Evolutionary conservation across 495 filamentous ascomycete species (phyloP).

Genomic region (Extremus antarcticus): DNA sequence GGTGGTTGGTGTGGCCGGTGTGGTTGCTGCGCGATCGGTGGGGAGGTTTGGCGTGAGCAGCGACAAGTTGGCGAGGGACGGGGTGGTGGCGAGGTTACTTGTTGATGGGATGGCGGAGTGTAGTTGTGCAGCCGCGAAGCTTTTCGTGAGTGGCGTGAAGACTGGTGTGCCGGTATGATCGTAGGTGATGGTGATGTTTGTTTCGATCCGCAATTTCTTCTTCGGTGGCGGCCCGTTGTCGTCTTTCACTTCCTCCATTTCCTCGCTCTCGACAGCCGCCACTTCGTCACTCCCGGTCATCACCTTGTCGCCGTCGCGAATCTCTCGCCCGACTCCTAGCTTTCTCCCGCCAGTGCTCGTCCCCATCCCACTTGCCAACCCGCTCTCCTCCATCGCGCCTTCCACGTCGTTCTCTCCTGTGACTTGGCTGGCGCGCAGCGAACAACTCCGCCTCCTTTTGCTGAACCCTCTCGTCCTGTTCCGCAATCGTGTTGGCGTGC

Average conservation of each 20-base stretch:
- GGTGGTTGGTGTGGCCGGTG: neutral
- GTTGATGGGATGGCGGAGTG: neutral
- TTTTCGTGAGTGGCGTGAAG: neutral
- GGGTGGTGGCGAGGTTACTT: too few species aligned
- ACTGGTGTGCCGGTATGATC: slow-evolving; percentile 10
- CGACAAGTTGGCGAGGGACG: neutral
- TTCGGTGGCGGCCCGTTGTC: neutral
- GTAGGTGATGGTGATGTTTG: slow-evolving; percentile 13
- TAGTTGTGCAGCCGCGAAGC: neutral
- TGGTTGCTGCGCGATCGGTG: neutral
- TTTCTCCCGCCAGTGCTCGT: neutral
- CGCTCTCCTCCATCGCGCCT: neutral
- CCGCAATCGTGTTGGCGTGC: too few species aligned
- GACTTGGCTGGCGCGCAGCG: neutral
- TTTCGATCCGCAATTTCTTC: slow-evolving; percentile 10
- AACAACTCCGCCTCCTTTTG: neutral
- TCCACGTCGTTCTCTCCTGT: neutral
- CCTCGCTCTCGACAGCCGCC: neutral
- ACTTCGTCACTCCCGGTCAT: neutral
- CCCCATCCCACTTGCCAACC: neutral
- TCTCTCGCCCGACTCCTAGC: neutral
- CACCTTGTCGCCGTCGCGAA: neutral
- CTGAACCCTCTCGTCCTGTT: neutral
- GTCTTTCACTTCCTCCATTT: neutral
- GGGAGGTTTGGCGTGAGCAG: neutral